A percentile compares a stretch with the other conserved stretches of the same genome.
Evolutionary conservation across 148 eudicot genomes (phyloP).

Genomic region (Amaranthus hypochondriacus): DNA sequence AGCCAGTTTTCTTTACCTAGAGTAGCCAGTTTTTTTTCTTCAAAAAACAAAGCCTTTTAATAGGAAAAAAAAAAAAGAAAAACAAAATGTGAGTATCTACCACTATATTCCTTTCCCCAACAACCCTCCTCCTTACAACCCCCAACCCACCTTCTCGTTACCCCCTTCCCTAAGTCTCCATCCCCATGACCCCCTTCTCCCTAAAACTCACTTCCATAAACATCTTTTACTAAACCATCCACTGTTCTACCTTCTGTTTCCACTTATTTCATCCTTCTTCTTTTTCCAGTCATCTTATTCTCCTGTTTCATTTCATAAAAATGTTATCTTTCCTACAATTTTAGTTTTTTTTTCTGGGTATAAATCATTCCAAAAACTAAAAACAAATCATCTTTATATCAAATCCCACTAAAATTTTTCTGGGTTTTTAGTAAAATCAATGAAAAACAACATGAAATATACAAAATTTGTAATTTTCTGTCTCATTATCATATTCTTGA

Average conservation of each 20-base stretch:
- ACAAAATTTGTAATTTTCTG: constrained; percentile 9
- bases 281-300: constrained; percentile 4
- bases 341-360: background rate
- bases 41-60: too few species aligned
- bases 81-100: too few species aligned
- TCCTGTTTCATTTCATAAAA: background rate
- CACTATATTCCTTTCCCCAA: too few species aligned
- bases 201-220: background rate
- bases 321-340: background rate
- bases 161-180: too few species aligned
- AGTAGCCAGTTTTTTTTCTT: too few species aligned
- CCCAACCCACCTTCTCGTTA: too few species aligned
- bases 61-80: too few species aligned
- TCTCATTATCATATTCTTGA: constrained; percentile 25
- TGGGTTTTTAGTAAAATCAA: constrained; percentile 9
- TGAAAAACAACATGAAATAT: constrained; percentile 26
- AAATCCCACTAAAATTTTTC: background rate
- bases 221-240: constrained; percentile 4
- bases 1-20: too few species aligned
- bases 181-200: too few species aligned
- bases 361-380: background rate
- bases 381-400: background rate
- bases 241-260: background rate
- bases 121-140: too few species aligned
- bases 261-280: background rate